Percentiles rank a stretch among this genome's conserved stretches.
phyloP scores from a whole-genome alignment of 768 basidiomycete species.

The Leccinum obscurum region DNA sequence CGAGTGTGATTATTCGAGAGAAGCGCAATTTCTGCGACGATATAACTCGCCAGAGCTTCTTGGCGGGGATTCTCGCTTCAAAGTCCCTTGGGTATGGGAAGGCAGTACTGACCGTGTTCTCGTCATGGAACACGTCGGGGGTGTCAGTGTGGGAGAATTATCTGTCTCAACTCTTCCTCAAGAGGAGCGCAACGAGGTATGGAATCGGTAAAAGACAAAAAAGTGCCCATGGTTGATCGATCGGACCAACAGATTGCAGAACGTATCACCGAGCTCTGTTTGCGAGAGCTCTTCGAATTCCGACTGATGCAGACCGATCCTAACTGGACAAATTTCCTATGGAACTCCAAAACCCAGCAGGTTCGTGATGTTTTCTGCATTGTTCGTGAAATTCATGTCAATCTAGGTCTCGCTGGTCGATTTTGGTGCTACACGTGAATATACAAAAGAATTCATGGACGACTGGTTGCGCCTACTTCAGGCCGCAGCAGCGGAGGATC shows the following conservation, averaged over 20 bases:
- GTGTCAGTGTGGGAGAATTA: slow-evolving; percentile 75
- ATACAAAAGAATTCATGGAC: slow-evolving; percentile 84
- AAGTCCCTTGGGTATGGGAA: slow-evolving; percentile 84
- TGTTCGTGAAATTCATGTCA: neutral
- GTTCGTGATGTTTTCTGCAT: slow-evolving; percentile 34
- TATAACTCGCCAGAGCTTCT: slow-evolving; percentile 56
- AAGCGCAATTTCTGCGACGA: slow-evolving; percentile 66
- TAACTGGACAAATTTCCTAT: slow-evolving; percentile 98
- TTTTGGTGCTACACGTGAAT: slow-evolving; percentile 92
- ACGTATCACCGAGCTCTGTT: slow-evolving; percentile 79
- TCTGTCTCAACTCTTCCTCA: slow-evolving; percentile 56
- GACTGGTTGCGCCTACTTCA: slow-evolving; percentile 82
- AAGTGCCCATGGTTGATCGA: neutral
- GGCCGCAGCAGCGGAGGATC: slow-evolving; percentile 72
- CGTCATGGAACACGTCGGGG: slow-evolving; percentile 85
- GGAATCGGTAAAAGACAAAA: slow-evolving; percentile 8
- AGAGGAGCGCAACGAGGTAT: slow-evolving; percentile 70
- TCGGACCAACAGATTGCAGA: slow-evolving; percentile 66
- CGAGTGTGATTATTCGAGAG: slow-evolving; percentile 88
- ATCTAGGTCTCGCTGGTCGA: slow-evolving; percentile 83
- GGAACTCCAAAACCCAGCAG: slow-evolving; percentile 66
- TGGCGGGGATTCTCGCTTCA: slow-evolving; percentile 66
- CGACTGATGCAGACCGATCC: slow-evolving; percentile 97
- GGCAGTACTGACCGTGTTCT: slow-evolving; percentile 80
- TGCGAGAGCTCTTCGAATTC: slow-evolving; percentile 90